Conservation (phyloP, 305 asterid genomes). For the Fraxinus floribunda region DNA sequence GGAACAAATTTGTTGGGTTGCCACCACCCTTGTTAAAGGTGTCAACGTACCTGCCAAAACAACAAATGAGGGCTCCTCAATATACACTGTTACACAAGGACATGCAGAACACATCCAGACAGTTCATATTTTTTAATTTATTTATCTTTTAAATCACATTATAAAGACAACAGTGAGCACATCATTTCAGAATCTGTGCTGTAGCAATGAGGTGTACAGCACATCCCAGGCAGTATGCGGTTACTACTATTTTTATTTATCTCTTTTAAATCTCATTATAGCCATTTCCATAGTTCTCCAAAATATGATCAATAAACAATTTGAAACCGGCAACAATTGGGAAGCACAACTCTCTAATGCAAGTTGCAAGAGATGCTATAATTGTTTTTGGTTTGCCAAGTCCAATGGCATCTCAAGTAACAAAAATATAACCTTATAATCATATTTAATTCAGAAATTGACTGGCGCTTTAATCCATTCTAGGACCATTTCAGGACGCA, state of each 20-base stretch:
- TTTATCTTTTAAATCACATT: not conserved
- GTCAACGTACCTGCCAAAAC: conserved; percentile 78
- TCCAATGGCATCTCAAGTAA: not conserved
- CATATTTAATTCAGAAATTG: not conserved
- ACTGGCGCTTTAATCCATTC: not conserved
- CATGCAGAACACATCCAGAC: not conserved
- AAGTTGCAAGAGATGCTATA: not conserved
- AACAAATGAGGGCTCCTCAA: not conserved
- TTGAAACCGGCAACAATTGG: conserved; percentile 5
- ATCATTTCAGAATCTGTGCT: not conserved
- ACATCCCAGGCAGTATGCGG: not conserved
- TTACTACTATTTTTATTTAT: not conserved
- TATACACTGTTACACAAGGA: conserved; percentile 1
- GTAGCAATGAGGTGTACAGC: not conserved
- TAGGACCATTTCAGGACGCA: not conserved
- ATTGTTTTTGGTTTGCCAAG: not conserved
- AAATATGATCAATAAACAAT: not conserved
- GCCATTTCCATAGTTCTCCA: not conserved
- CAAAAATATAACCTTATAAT: not conserved
- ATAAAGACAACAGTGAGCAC: not conserved
- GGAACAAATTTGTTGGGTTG: conserved; percentile 57
- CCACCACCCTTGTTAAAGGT: conserved; percentile 88
- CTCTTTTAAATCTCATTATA: not conserved
- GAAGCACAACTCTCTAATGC: conserved; percentile 1
- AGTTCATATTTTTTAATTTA: not conserved